Conservation (phyloP, 2,329 filamentous ascomycete species). For the Sarocladium oryzae region DNA sequence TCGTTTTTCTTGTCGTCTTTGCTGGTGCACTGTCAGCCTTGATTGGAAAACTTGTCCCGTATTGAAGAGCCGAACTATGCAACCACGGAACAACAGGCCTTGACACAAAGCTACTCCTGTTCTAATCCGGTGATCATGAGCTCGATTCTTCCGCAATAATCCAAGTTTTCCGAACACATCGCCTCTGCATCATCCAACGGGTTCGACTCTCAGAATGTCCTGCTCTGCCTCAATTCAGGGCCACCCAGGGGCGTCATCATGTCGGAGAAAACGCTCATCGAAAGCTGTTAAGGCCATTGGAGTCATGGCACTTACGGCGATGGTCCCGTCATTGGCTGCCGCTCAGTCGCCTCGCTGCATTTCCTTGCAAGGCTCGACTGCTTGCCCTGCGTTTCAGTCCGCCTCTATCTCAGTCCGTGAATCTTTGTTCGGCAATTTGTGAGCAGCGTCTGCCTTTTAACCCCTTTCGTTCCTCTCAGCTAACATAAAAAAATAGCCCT, state of each 20-base stretch:
- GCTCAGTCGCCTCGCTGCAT: slow-evolving; percentile 45
- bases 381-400: slow-evolving; percentile 65
- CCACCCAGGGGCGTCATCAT: neutral
- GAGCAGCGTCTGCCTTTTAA: slow-evolving; percentile 23
- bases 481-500: slow-evolving; percentile 59
- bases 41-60: neutral
- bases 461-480: slow-evolving; percentile 13
- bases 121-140: slow-evolving; percentile 6
- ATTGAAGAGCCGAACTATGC: neutral
- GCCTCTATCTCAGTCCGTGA: slow-evolving; percentile 64
- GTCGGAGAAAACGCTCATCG: neutral
- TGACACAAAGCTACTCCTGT: neutral
- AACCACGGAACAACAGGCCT: neutral
- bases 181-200: neutral
- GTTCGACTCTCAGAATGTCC: neutral
- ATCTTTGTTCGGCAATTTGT: slow-evolving; percentile 57
- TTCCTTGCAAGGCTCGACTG: slow-evolving; percentile 61
- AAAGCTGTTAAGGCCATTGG: neutral
- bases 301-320: slow-evolving; percentile 19
- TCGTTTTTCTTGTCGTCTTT: slow-evolving; percentile 41
- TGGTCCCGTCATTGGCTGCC: slow-evolving; percentile 23
- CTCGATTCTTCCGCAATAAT: neutral
- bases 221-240: neutral
- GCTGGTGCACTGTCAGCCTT: neutral
- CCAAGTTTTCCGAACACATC: neutral